Percentiles rank a stretch among this genome's conserved stretches.
phyloP scores from a whole-genome alignment of 2,329 filamentous ascomycete species.

The Fusarium pseudocircinatum region DNA sequence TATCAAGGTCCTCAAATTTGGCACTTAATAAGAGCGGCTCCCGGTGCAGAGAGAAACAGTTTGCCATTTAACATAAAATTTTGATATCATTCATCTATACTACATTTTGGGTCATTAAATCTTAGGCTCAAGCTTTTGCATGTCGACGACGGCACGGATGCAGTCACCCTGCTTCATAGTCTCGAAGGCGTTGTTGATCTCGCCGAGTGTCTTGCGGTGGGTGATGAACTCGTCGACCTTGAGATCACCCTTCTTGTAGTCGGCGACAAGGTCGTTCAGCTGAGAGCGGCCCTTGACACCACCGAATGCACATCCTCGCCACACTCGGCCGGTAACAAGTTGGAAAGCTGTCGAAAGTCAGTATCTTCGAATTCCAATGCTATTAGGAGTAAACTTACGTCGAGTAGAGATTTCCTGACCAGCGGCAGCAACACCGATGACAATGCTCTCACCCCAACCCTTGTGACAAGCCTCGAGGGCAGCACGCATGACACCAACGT shows the following conservation, averaged over 20 bases:
- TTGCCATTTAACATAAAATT: conserved; percentile 31
- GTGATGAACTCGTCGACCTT: conserved; percentile 99
- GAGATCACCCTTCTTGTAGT: conserved; percentile 88
- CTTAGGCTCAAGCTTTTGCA: conserved; percentile 52
- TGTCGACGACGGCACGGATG: conserved; percentile 90
- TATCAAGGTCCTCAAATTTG: conserved; percentile 30
- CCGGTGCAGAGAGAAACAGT: background rate
- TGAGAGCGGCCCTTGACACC: conserved; percentile 98
- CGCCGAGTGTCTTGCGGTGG: conserved; percentile 82
- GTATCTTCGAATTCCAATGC: background rate
- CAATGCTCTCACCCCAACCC: conserved; percentile 97
- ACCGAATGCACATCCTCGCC: conserved; percentile 98
- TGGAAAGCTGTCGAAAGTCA: conserved; percentile 79
- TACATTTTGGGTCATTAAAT: conserved; percentile 41
- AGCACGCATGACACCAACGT: conserved; percentile 93
- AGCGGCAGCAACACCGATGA: conserved; percentile 96
- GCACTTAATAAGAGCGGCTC: conserved; percentile 14
- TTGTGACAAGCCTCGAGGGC: conserved; percentile 99
- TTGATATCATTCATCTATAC: conserved; percentile 38
- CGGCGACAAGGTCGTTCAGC: conserved; percentile 84
- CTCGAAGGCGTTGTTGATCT: conserved; percentile 91
- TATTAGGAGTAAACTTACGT: conserved; percentile 68
- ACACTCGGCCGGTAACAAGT: conserved; percentile 95
- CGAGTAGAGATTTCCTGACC: conserved; percentile 95
- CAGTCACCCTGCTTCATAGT: conserved; percentile 97